Evolutionary conservation across 2,329 filamentous ascomycete species (phyloP).

Genomic region (Cercospora janseana): DNA sequence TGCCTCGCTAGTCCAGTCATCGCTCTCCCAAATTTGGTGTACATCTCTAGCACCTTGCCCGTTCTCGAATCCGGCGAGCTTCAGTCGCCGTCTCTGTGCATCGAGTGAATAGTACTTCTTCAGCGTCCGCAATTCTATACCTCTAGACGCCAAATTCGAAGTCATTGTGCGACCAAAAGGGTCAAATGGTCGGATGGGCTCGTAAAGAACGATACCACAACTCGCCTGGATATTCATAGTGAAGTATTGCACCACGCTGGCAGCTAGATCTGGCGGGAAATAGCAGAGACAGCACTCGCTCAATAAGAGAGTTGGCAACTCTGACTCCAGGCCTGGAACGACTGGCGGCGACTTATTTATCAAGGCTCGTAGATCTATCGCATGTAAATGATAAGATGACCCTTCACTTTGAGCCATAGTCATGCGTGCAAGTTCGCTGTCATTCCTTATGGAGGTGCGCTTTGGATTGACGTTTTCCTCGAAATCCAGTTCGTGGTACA

Average conservation of each 20-base stretch:
- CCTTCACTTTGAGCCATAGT: conserved; percentile 25
- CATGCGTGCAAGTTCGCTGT: conserved; percentile 25
- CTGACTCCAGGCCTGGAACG: conserved; percentile 51
- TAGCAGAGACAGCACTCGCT: conserved; percentile 98
- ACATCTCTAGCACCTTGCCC: conserved; percentile 60
- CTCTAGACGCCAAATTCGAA: conserved; percentile 76
- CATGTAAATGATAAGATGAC: conserved; percentile 53
- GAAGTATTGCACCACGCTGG: conserved; percentile 43
- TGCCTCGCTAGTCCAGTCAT: conserved; percentile 64
- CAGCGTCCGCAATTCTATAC: conserved; percentile 81
- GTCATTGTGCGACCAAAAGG: conserved; percentile 91
- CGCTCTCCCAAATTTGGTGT: conserved; percentile 64
- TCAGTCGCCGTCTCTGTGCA: conserved; percentile 68
- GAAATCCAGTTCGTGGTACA: conserved; percentile 95
- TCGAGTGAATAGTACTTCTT: conserved; percentile 65
- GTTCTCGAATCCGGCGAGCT: conserved; percentile 61
- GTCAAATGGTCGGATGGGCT: conserved; percentile 80
- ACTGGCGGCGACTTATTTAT: conserved; percentile 32
- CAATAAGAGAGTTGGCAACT: conserved; percentile 75
- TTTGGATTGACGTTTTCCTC: conserved; percentile 55
- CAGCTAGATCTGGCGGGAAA: conserved; percentile 64
- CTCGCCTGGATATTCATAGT: conserved; percentile 43
- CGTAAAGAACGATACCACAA: conserved; percentile 73
- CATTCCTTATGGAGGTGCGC: conserved; percentile 28
- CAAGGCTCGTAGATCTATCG: conserved; percentile 67